Conservation (phyloP, 768 basidiomycete species). For the Multifurca ochricompacta region DNA sequence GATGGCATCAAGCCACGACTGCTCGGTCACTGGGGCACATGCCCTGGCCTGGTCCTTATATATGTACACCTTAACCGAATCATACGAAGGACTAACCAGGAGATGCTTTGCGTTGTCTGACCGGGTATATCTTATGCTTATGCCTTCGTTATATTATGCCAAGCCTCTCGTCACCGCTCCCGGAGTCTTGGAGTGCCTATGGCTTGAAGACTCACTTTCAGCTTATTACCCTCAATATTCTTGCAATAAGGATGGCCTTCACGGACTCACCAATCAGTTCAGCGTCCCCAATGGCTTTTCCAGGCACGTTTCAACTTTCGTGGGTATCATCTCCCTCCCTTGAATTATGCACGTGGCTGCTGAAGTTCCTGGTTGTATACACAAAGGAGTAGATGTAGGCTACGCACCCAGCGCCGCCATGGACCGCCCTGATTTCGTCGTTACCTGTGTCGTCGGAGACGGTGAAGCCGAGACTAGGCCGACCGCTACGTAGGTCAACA, state of each 20-base stretch:
- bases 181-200: conserved; percentile 76
- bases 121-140: conserved; percentile 40
- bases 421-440: conserved; percentile 83
- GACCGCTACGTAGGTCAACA: conserved; percentile 43
- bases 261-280: conserved; percentile 65
- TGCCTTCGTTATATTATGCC: background rate
- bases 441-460: conserved; percentile 78
- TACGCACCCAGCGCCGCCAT: conserved; percentile 83
- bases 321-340: background rate
- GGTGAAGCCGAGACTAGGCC: conserved; percentile 82
- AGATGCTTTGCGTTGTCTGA: conserved; percentile 73
- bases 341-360: conserved; percentile 37
- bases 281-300: conserved; percentile 81
- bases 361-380: conserved; percentile 82
- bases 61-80: conserved; percentile 47
- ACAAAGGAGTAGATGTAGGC: conserved; percentile 88
- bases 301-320: conserved; percentile 36
- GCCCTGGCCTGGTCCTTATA: conserved; percentile 65
- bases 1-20: conserved; percentile 77
- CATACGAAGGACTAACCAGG: conserved; percentile 49
- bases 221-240: conserved; percentile 51
- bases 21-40: conserved; percentile 81
- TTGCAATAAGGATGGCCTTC: conserved; percentile 49
- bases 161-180: conserved; percentile 63
- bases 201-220: conserved; percentile 71